Conservation (phyloP, 2,329 filamentous ascomycete species). For the Fusarium udum region DNA sequence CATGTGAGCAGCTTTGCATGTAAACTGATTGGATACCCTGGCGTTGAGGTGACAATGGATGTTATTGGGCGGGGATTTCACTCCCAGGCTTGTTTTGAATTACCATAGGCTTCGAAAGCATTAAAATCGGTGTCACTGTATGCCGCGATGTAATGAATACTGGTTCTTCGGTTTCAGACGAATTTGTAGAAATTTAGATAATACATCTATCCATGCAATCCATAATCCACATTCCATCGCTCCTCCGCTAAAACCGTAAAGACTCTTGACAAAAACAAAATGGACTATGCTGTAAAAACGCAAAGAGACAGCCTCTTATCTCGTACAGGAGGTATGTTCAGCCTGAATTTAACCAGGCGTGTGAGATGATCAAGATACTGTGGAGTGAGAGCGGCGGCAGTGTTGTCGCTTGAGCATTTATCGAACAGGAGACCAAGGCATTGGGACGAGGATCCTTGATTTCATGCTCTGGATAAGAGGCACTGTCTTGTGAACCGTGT, state of each 20-base stretch:
- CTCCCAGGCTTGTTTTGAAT: not conserved
- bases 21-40: conserved; percentile 44
- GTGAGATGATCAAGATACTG: not conserved
- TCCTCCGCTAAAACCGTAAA: conserved; percentile 24
- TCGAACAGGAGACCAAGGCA: conserved; percentile 95
- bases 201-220: conserved; percentile 43
- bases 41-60: conserved; percentile 27
- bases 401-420: conserved; percentile 52
- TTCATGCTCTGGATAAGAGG: conserved; percentile 97
- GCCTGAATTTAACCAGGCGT: not conserved
- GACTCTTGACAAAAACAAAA: conserved; percentile 23
- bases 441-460: conserved; percentile 89
- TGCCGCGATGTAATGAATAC: not conserved
- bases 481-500: conserved; percentile 98
- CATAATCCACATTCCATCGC: conserved; percentile 36
- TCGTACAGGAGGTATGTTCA: conserved; percentile 13
- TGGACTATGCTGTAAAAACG: conserved; percentile 25
- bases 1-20: conserved; percentile 26
- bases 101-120: not conserved
- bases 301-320: conserved; percentile 21
- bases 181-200: conserved; percentile 37
- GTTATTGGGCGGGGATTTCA: not conserved
- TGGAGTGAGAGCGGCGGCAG: not conserved
- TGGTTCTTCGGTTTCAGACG: conserved; percentile 13
- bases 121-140: not conserved